phyloP scores from a whole-genome alignment of 1,284 basidiomycete species.

The Cutaneotrichosporon curvatum region DNA sequence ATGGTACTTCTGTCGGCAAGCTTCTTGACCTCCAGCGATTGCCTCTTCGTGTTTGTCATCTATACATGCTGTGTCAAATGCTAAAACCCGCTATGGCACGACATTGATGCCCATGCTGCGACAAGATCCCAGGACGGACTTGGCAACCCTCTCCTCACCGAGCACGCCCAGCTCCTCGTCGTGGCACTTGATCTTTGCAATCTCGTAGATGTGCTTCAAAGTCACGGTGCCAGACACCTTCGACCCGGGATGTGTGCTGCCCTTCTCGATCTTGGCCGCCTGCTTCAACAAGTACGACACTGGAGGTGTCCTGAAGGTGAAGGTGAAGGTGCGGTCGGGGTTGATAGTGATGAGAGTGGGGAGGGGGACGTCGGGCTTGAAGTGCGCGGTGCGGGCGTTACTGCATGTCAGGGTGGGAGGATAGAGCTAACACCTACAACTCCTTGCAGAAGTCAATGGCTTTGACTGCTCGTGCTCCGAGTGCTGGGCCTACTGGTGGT shows the following conservation, averaged over 20 bases:
- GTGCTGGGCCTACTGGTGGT: conserved; percentile 91
- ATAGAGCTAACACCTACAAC: conserved; percentile 46
- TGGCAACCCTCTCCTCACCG: conserved; percentile 75
- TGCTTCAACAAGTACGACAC: conserved; percentile 88
- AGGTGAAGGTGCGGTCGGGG: conserved; percentile 91
- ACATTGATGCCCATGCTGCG: conserved; percentile 78
- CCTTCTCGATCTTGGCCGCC: conserved; percentile 84
- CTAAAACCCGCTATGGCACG: conserved; percentile 59
- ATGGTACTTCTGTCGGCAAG: too few species aligned
- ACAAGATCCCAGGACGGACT: conserved; percentile 76
- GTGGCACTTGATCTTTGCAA: conserved; percentile 90
- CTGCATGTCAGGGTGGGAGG: conserved; percentile 37
- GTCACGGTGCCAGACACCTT: conserved; percentile 67
- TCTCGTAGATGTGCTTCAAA: conserved; percentile 97
- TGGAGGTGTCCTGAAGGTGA: conserved; percentile 85
- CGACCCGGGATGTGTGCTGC: conserved; percentile 51
- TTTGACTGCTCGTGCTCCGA: conserved; percentile 96
- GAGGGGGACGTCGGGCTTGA: conserved; percentile 77
- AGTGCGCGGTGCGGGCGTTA: conserved; percentile 81
- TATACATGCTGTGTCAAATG: neutral
- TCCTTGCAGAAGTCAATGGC: conserved; percentile 99
- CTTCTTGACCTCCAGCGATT: too few species aligned
- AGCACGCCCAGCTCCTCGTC: conserved; percentile 82
- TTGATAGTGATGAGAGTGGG: conserved; percentile 88
- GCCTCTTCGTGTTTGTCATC: too few species aligned